These are phyloP conservation scores for Vaccinium myrtillus DNA, from an alignment of 148 eudicot species.

Conservation along the genomic window DNA sequence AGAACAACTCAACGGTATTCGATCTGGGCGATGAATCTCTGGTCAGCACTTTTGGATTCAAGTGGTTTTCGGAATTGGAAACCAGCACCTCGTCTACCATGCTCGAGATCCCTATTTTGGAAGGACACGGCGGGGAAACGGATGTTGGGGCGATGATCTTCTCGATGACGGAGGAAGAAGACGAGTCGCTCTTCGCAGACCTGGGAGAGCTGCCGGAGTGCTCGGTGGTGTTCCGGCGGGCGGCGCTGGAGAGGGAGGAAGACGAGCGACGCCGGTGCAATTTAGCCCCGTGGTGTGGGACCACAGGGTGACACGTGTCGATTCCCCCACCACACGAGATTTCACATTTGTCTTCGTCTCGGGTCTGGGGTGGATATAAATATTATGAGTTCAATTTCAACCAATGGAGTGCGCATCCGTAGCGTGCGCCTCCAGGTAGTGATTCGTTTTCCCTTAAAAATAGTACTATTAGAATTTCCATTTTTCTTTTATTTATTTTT, in stretches of 20 bases:
- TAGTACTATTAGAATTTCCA: too few relatives aligned
- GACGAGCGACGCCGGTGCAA: conserved; percentile 32
- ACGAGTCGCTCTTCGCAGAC: conserved; percentile 72
- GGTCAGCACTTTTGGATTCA: conserved; percentile 15
- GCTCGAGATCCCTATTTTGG: conserved; percentile 36
- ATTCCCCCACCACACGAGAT: not conserved
- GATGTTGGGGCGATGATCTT: conserved; percentile 16
- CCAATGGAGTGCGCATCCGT: conserved; percentile 22
- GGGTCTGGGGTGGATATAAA: conserved; percentile 6
- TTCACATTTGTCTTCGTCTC: conserved; percentile 17
- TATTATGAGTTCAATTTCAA: conserved; percentile 1
- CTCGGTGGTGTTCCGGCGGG: conserved; percentile 61
- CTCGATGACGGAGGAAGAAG: conserved; percentile 66
- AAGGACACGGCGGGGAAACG: conserved; percentile 2
- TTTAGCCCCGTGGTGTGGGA: conserved; percentile 46
- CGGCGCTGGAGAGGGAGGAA: conserved; percentile 19
- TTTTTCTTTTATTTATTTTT: conserved; percentile 3
- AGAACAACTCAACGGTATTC: conserved; percentile 17
- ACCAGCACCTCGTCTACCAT: conserved; percentile 26
- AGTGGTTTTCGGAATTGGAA: conserved; percentile 48
- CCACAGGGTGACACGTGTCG: conserved; percentile 35
- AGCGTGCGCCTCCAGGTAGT: conserved; percentile 51
- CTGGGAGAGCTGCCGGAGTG: conserved; percentile 95
- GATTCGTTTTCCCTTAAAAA: not conserved
- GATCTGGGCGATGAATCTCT: conserved; percentile 19